Evolutionary conservation across 306 rosid genomes (phyloP).

Genomic region (Quercus robur): DNA sequence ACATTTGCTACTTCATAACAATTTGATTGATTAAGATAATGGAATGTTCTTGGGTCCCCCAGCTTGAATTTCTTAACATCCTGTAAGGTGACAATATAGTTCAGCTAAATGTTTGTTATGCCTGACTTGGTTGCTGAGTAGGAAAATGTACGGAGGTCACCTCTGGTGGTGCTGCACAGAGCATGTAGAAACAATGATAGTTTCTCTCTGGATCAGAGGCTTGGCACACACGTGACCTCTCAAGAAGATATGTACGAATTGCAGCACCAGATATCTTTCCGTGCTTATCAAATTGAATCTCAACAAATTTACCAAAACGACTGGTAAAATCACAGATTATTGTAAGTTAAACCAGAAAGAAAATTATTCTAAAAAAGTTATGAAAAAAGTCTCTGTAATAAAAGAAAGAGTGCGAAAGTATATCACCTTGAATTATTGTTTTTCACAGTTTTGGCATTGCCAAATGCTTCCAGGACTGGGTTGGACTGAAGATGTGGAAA

Average conservation of each 20-base stretch:
- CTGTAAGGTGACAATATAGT: constrained; percentile 34
- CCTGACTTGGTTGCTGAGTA: constrained; percentile 1
- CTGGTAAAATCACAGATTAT: constrained; percentile 36
- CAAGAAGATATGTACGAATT: constrained; percentile 83
- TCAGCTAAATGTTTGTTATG: constrained; percentile 18
- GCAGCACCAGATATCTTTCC: constrained; percentile 92
- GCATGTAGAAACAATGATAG: constrained; percentile 94
- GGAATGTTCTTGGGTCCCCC: constrained; percentile 72
- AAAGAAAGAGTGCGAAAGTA: background rate
- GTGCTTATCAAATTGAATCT: constrained; percentile 80
- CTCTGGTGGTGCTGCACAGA: constrained; percentile 87
- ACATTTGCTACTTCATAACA: constrained; percentile 78
- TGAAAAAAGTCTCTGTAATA: background rate
- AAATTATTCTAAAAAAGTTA: background rate
- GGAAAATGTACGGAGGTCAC: constrained; percentile 31
- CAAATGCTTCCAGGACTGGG: constrained; percentile 90
- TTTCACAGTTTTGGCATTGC: constrained; percentile 86
- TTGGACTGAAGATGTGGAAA: constrained; percentile 65
- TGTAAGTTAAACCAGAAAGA: constrained; percentile 20
- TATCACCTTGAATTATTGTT: constrained; percentile 87
- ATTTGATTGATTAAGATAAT: constrained; percentile 73
- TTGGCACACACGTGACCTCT: constrained; percentile 89
- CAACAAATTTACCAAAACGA: constrained; percentile 92
- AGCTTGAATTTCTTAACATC: constrained; percentile 66
- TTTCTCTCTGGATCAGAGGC: constrained; percentile 86